A percentile compares a stretch with the other conserved stretches of the same genome.
Evolutionary conservation across 768 basidiomycete species (phyloP).

Genomic region (Lactarius vividus): DNA sequence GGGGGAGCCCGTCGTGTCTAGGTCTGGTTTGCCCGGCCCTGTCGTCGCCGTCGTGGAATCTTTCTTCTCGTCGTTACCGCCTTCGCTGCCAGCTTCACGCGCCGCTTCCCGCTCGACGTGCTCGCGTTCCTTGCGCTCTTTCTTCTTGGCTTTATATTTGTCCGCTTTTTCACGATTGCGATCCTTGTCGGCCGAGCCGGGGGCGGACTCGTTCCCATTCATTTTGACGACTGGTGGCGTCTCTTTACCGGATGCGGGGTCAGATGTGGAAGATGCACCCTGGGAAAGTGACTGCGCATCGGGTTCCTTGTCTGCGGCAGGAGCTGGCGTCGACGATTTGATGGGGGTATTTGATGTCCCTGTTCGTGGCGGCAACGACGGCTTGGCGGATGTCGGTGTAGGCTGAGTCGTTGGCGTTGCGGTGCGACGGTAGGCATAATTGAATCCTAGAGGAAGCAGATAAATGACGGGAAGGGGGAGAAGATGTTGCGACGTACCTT

Average conservation of each 20-base stretch:
- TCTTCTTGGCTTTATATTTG: slow-evolving; percentile 58
- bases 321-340: slow-evolving; percentile 37
- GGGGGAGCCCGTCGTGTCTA: slow-evolving; percentile 18
- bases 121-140: slow-evolving; percentile 59
- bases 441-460: slow-evolving; percentile 63
- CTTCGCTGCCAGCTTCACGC: slow-evolving; percentile 14
- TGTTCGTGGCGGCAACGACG: slow-evolving; percentile 46
- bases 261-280: slow-evolving; percentile 3
- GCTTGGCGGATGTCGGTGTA: slow-evolving; percentile 57
- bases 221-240: slow-evolving; percentile 22
- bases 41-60: slow-evolving; percentile 32
- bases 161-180: slow-evolving; percentile 49
- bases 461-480: not conserved
- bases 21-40: slow-evolving; percentile 35
- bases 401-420: slow-evolving; percentile 52
- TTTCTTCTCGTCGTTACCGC: slow-evolving; percentile 36
- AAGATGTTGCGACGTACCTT: slow-evolving; percentile 54
- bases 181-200: slow-evolving; percentile 23
- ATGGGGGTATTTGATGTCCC: slow-evolving; percentile 35
- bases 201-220: slow-evolving; percentile 39
- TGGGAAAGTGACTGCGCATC: slow-evolving; percentile 1
- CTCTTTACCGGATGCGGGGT: slow-evolving; percentile 18
- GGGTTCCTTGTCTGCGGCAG: slow-evolving; percentile 15
- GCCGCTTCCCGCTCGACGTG: slow-evolving; percentile 40
- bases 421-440: slow-evolving; percentile 88